Evolutionary conservation across 495 filamentous ascomycete genomes (phyloP), one percentile per base, ranked within the genome.

Genomic region (Aspergillus baeticus): DNA sequence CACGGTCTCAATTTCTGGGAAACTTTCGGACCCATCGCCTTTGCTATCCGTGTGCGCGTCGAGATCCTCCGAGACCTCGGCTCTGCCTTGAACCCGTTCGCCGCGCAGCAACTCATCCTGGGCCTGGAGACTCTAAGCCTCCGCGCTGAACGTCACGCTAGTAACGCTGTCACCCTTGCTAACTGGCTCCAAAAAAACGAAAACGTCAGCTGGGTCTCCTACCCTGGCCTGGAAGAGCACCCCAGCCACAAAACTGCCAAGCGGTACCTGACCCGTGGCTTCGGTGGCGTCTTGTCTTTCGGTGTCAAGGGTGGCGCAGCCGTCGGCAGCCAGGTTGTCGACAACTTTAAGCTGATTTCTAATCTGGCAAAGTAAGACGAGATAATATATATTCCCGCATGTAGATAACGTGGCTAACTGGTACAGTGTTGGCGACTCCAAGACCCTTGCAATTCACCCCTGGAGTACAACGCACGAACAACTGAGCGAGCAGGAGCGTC

Each of bases 1-100:
- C 94, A 98, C 71, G 94, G 95, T 5, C 81, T 98, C 53, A 95
- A 92, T 68, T 97, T 98, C 81, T 96, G 87, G 87, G 95, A 98
- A 63, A 94, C 92, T 0, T 98, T 97, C 62, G 95, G 95, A 3
- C 71, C 84, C 21, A 84, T 94, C 62, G 83, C 91, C 17, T 98
- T 89, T 63, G 87, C 87, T 39, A 91, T 96, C 64, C 84, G 89
- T 6, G 83, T 88, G 20, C 85, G 91, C 17, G 87, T 92, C 8
- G 89, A 98, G 78, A 87, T 96, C 54, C 81, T 96, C 49, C 85
- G 95, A 62, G 94, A 98, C 69, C 70, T 98, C 2, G 94, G 94
- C 29, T 77, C 87, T 3, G 79, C 85, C 34, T 70, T 98, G 59
- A 98, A 96, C 75, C 92, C 94, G 0, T 98, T 98, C 69, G 94